Base-by-base conservation (phyloP, 163 green algal species). In the Chloromonas sp. region DNA sequence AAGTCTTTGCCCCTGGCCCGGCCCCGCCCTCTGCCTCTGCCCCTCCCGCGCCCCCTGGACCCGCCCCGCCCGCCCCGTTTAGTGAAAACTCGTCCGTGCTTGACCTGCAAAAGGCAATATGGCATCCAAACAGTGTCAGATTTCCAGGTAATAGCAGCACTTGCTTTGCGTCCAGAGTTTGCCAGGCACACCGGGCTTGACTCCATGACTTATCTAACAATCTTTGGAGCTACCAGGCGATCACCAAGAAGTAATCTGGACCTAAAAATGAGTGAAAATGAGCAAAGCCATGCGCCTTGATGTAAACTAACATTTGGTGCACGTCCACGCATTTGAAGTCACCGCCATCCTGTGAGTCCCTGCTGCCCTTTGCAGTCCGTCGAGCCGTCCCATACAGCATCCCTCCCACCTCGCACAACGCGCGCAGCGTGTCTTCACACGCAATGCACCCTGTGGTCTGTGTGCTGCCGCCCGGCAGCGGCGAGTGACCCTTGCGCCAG, bases 381-480 rank as follows among this genome's bases (percentile, higher is more conserved):
- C 61, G 2, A 11, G 5, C 3, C 59, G 2, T 1, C 2, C 59
- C 60, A 71, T 1, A 2, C 58, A 83, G 59, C 60, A 82, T 2
- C 0, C 60, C 15, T 59, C 59, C 58, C n/a, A 78, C 59, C 74
- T 77, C 76, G 60, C 94, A 95, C 61, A 96, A 82, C 60, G 79
- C 86, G 0, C 88, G 81, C 61, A 98, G 80, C 8, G 91, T 58
- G 14, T 96, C 92, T 84, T 98, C 91, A 84, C 95, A 98, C 60
- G 94, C 85, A 0, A 97, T 78, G 84, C 95, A 98, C 58, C 83
- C 94, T 1, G 80, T 82, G 76, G 92, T 86, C 61, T 84, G 59
- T 58, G 87, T 88, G 13, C 61, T 62, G 8, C 81, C 88, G 3
- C 83, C 70, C 14, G 83, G 8, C 71, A 94, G 84, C 1, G 95